Evolutionary conservation across 2,329 filamentous ascomycete genomes (phyloP), one percentile per base, ranked within the genome.

Genomic region (Fusarium redolens): DNA sequence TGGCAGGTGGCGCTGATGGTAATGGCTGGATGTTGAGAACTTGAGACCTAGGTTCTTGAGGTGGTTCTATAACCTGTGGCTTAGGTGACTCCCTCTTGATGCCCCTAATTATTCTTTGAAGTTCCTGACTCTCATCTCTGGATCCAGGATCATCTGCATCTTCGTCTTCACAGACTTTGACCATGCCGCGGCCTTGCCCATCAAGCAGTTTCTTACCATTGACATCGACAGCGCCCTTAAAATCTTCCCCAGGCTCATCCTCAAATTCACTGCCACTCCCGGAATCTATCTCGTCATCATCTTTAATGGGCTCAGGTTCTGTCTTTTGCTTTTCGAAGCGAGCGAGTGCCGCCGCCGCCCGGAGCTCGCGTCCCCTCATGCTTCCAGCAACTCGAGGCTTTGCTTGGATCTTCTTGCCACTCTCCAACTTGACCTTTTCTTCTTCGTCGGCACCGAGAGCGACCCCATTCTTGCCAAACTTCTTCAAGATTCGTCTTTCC

Each of bases 101-200:
- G 45, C 67, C 61, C 33, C 73, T 67, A 30, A 83, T 78, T 56
- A 83, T 77, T 22, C 83, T 84, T 58, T 87, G 86, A 57, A 96
- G 83, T 79, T 97, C 93, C 18, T 86, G 85, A 75, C 94, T 83
- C 81, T 97, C 82, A 22, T 78, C 77, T 30, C 60, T 77, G 8
- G 80, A 82, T 11, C 73, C 78, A 7, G 76, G 70, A 50, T 92
- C 90, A 41, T 88, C 86, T 5, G 76, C 77, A 41, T 85, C 61
- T 85, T 94, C 92, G 48, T 92, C 92, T 69, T 91, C 92, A 78
- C 94, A 96, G 2, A 96, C 90, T 75, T 89, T 92, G 68, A 96
- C 83, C 86, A 97, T 86, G 17, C 88, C 87, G 25, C 87, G 85
- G 1, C 92, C 93, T 59, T 92, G 88, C 13, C 85, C 84, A 77